These are phyloP conservation scores for Jaltomata sinuosa DNA, from an alignment of 257 asterid species.

Conservation along the genomic window DNA sequence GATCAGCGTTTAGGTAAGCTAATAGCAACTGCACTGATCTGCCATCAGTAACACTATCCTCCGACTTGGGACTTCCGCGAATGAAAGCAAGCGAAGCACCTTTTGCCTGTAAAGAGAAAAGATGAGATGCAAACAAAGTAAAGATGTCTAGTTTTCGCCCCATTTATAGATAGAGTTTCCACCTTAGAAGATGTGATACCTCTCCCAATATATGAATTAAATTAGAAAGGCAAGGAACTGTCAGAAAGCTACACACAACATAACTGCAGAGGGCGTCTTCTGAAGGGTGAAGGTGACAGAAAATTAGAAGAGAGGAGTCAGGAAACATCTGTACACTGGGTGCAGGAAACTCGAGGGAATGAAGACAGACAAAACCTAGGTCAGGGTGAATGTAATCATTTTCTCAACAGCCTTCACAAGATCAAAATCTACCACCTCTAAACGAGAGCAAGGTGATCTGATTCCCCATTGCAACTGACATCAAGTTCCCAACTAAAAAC, in stretches of 20 bases:
- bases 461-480: background rate
- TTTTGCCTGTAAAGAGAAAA: slow-evolving; percentile 43
- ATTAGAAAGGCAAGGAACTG: background rate
- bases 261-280: background rate
- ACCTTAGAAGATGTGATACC: background rate
- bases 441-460: background rate
- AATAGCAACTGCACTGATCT: slow-evolving; percentile 36
- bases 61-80: slow-evolving; percentile 18
- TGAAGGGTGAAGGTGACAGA: background rate
- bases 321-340: background rate
- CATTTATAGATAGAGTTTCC: background rate
- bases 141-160: background rate
- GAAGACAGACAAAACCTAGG: background rate
- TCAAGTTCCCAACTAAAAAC: background rate
- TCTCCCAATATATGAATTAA: background rate
- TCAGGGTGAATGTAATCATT: background rate
- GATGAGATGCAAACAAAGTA: background rate
- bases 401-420: background rate
- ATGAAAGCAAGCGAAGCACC: slow-evolving; percentile 68
- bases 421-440: background rate
- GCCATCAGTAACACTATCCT: slow-evolving; percentile 25
- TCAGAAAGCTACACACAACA: background rate
- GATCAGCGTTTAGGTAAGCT: slow-evolving; percentile 41
- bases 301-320: background rate
- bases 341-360: background rate